A percentile compares a stretch with the other conserved stretches of the same genome.
phyloP scores from a whole-genome alignment of 768 basidiomycete genomes.

The Chiua virens region DNA sequence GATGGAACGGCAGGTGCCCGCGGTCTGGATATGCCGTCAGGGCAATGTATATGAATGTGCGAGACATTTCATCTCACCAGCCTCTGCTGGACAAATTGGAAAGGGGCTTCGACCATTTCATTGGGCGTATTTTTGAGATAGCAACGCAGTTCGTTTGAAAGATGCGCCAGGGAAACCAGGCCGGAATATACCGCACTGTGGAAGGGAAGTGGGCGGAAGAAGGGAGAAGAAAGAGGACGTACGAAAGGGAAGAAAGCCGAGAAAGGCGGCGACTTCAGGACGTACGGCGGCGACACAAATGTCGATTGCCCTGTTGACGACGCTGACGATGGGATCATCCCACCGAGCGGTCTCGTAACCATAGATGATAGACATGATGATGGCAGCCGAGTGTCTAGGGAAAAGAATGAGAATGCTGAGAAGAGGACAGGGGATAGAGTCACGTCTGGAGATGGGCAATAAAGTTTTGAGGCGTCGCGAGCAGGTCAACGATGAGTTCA shows the following conservation, averaged over 20 bases:
- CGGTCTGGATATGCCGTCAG: slow-evolving; percentile 12
- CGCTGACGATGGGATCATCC: slow-evolving; percentile 26
- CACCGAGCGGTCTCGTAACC: slow-evolving; percentile 26
- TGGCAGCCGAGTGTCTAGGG: slow-evolving; percentile 23
- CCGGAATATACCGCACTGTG: slow-evolving; percentile 36
- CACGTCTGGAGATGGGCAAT: slow-evolving; percentile 26
- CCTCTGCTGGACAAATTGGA: slow-evolving; percentile 30
- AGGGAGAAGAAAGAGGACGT: slow-evolving; percentile 2
- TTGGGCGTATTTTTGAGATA: slow-evolving; percentile 19
- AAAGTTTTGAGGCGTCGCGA: slow-evolving; percentile 19
- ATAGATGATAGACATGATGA: slow-evolving; percentile 33
- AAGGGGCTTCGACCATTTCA: slow-evolving; percentile 32
- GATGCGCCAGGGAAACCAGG: slow-evolving; percentile 42
- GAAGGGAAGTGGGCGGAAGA: not conserved
- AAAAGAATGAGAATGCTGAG: not conserved
- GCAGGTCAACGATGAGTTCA: slow-evolving; percentile 26
- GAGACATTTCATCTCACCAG: slow-evolving; percentile 24
- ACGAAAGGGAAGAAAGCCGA: slow-evolving; percentile 40
- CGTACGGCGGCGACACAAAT: slow-evolving; percentile 20
- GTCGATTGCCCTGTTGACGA: slow-evolving; percentile 27
- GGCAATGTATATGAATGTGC: not conserved
- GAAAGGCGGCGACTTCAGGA: slow-evolving; percentile 32
- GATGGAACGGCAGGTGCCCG: slow-evolving; percentile 25
- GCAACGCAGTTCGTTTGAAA: slow-evolving; percentile 31
- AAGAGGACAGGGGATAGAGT: not conserved